Evolutionary conservation across 179 eudicot genomes (phyloP).

Genomic region (Spinacia oleracea): DNA sequence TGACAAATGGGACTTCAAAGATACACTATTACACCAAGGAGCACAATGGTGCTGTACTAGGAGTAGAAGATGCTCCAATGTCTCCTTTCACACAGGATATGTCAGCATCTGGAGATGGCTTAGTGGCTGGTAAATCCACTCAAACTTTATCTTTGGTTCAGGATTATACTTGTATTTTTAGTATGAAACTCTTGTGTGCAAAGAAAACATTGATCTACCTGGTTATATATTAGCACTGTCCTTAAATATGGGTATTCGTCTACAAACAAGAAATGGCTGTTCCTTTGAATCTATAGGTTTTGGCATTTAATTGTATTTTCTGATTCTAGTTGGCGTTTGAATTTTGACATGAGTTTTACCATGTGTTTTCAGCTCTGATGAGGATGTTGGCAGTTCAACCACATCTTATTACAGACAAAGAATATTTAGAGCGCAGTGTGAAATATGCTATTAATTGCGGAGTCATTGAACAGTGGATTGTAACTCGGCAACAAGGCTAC

Average conservation of each 20-base stretch:
- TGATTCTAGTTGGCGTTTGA: too few relatives aligned
- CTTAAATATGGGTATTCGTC: background rate
- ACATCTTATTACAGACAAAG: conserved; percentile 69
- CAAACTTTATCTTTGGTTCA: conserved; percentile 10
- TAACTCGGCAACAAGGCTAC: conserved; percentile 57
- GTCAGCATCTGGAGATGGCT: conserved; percentile 93
- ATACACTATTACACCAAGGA: conserved; percentile 86
- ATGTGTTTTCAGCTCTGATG: conserved; percentile 59
- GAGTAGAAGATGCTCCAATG: conserved; percentile 86
- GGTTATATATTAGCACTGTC: background rate
- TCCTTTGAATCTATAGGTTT: background rate
- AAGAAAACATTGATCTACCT: background rate
- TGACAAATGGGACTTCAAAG: conserved; percentile 92
- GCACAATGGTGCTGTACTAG: conserved; percentile 63
- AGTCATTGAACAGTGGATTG: conserved; percentile 78
- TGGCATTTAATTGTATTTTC: background rate
- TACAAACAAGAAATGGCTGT: background rate
- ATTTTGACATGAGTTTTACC: conserved; percentile 17
- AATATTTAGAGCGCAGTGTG: conserved; percentile 60
- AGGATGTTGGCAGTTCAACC: conserved; percentile 85
- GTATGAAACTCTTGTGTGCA: too few relatives aligned
- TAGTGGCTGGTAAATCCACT: conserved; percentile 73
- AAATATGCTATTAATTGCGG: conserved; percentile 82
- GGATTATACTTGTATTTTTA: background rate
- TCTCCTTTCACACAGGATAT: conserved; percentile 80